Evolutionary conservation across 345 rosid genomes (phyloP), one percentile per base, ranked within the genome.

Genomic region (Melaleuca alternifolia): DNA sequence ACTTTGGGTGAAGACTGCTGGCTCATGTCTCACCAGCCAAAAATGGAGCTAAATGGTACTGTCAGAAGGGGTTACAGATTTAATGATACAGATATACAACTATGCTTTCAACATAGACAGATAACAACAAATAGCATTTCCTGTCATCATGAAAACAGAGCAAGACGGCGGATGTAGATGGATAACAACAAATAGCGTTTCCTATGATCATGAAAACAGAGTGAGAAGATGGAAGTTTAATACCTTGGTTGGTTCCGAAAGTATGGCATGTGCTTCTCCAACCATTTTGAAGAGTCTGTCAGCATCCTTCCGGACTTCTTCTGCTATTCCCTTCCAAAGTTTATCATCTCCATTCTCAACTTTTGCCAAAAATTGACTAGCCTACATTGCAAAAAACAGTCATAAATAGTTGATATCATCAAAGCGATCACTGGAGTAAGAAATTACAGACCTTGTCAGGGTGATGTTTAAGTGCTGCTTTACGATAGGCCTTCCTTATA

Each of bases 391-490:
- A 23, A 83, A 87, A 76, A 30, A 54, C 18, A 50, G 87, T 52
- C 44, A 77, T 30, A 52, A 56, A 26, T 28, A 13, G 75, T 54
- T 23, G 28, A 87, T 37, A 83, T 21, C 81, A 24, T 48, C 30
- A 41, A 85, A 82, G 85, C n/a, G 20, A 57, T 21, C 76, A 18
- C 11, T 46, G 51, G 83, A 57, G 85, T 54, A 18, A 53, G 85
- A 87, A 5, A 75, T 23, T 65, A 85, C 83, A 89, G 90, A 96
- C 99, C 99, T 97, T 97, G 93, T 97, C 99, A n/a, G 99, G 99
- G 91, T 97, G 99, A 91, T 97, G 97, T 88, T 95, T 90, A 82
- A 97, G 96, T 87, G 99, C 99, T 83, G 98, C 98, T 92, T 93
- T 97, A 87, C 96, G 92, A 91, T 96, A 97, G 9, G 99, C 99